phyloP scores from a whole-genome alignment of 352 stramenopile species.

The Phytopythium litorale region DNA sequence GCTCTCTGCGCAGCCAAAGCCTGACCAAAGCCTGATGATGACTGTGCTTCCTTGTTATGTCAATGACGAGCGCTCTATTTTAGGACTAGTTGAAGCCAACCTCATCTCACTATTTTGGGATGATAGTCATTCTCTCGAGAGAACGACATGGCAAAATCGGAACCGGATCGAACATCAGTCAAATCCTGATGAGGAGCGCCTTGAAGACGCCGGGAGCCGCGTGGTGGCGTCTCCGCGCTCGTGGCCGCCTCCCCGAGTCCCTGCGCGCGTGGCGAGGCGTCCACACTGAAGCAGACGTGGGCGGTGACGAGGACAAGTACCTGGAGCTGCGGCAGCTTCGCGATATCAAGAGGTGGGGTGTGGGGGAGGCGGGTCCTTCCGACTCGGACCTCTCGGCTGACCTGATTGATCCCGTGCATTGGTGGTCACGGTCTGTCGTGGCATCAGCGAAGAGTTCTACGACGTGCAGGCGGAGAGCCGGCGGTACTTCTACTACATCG shows the following conservation, averaged over 20 bases:
- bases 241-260: neutral
- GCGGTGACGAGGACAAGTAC: conserved; percentile 58
- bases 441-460: conserved; percentile 62
- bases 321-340: conserved; percentile 72
- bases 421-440: conserved; percentile 3
- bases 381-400: neutral
- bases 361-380: neutral
- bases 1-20: neutral
- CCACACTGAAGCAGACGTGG: neutral
- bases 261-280: neutral
- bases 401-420: neutral
- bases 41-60: neutral
- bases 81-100: neutral
- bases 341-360: conserved; percentile 70
- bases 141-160: neutral
- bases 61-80: neutral
- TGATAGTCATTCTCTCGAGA: neutral
- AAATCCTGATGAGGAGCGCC: neutral
- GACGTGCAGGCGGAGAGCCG: conserved; percentile 52
- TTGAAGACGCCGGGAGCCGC: neutral
- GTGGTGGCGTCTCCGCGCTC: neutral
- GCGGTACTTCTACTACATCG: conserved; percentile 84
- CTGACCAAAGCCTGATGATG: no score
- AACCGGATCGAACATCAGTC: neutral
- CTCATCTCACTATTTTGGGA: neutral